phyloP scores from a whole-genome alignment of 345 rosid species.

The Nephelium lappaceum region DNA sequence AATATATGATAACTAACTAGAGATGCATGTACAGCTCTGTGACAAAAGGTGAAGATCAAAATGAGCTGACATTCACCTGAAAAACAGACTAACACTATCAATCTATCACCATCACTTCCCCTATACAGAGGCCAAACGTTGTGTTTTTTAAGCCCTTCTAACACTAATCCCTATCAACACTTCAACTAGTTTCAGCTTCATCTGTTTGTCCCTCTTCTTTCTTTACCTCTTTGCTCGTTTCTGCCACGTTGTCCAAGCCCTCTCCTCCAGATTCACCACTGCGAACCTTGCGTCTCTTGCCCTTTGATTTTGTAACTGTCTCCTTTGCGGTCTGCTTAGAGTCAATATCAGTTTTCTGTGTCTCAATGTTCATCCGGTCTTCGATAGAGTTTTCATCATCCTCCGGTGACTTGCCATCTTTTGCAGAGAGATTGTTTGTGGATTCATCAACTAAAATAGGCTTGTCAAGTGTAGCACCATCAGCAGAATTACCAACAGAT shows the following conservation, averaged over 20 bases:
- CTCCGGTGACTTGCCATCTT: constrained; percentile 10
- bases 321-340: constrained; percentile 2
- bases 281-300: not conserved
- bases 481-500: not conserved
- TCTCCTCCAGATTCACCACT: not conserved
- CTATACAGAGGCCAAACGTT: constrained; percentile 4
- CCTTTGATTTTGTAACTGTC: not conserved
- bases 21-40: constrained; percentile 16
- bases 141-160: not conserved
- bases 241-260: not conserved
- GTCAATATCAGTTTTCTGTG: constrained; percentile 6
- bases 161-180: not conserved
- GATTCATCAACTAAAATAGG: constrained; percentile 4
- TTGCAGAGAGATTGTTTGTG: not conserved
- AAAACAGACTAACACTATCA: not conserved
- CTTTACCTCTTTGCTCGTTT: constrained; percentile 3
- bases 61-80: constrained; percentile 14
- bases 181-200: not conserved
- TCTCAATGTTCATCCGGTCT: constrained; percentile 6
- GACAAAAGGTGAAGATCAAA: not conserved
- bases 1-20: not conserved
- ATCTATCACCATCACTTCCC: not conserved
- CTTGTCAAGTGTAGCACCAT: constrained; percentile 1
- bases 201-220: not conserved
- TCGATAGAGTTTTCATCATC: not conserved